phyloP scores from a whole-genome alignment of 2,329 filamentous ascomycete species.

The Calycina marina region DNA sequence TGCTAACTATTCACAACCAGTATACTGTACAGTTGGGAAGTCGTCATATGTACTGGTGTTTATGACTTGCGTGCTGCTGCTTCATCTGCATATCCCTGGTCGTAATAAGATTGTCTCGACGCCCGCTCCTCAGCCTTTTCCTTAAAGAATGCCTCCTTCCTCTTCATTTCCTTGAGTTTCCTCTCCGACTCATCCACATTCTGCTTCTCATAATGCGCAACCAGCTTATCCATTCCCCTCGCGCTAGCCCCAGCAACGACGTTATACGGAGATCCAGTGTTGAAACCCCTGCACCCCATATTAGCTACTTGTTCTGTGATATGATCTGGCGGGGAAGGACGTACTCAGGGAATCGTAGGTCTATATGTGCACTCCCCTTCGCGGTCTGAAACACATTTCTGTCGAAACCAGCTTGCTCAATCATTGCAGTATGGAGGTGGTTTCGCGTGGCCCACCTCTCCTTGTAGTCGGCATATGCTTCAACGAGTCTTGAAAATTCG shows the following conservation, averaged over 20 bases:
- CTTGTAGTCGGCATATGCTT: slow-evolving; percentile 37
- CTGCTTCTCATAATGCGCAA: slow-evolving; percentile 46
- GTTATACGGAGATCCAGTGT: slow-evolving; percentile 47
- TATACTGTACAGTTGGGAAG: no score
- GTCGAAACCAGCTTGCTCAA: slow-evolving; percentile 49
- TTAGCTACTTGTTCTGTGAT: slow-evolving; percentile 7
- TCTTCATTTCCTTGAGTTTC: slow-evolving; percentile 28
- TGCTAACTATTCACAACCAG: no score
- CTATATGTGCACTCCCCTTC: slow-evolving; percentile 29
- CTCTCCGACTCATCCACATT: slow-evolving; percentile 40
- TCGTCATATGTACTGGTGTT: not conserved
- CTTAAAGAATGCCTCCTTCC: slow-evolving; percentile 6
- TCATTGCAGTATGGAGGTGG: slow-evolving; percentile 40
- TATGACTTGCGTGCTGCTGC: not conserved
- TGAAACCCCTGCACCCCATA: slow-evolving; percentile 39
- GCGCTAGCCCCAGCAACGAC: slow-evolving; percentile 42
- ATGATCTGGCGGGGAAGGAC: slow-evolving; percentile 23
- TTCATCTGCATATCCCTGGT: no score
- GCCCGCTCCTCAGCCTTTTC: no score
- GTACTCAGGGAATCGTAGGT: slow-evolving; percentile 50
- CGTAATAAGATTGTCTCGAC: no score
- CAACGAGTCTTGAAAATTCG: slow-evolving; percentile 34
- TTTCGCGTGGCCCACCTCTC: slow-evolving; percentile 40
- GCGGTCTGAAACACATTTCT: slow-evolving; percentile 41
- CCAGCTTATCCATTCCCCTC: slow-evolving; percentile 42